Conservation (phyloP, 768 basidiomycete species). For the Phlegmacium glaucopus region DNA sequence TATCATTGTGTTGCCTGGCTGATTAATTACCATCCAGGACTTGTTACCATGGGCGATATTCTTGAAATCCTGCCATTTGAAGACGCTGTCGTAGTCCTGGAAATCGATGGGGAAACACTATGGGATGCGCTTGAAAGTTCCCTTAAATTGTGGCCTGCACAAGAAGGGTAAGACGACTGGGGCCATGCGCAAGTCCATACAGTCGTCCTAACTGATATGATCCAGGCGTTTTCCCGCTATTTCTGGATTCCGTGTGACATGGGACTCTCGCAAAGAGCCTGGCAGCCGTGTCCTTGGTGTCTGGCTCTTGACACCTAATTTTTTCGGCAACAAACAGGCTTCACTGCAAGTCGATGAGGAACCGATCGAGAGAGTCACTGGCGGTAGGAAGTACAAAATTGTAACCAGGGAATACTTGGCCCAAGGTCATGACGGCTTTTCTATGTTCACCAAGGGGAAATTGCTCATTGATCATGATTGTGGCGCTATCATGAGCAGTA, state of each 20-base stretch:
- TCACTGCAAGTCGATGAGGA: constrained; percentile 41
- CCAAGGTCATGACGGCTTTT: constrained; percentile 80
- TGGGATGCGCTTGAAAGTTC: constrained; percentile 79
- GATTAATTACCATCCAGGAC: constrained; percentile 37
- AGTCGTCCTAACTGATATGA: neutral
- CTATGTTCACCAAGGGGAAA: constrained; percentile 56
- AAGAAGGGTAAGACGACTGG: constrained; percentile 68
- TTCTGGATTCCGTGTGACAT: constrained; percentile 78
- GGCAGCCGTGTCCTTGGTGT: constrained; percentile 73
- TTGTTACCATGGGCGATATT: constrained; percentile 81
- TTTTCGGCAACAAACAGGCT: constrained; percentile 19
- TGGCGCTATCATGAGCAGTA: constrained; percentile 71
- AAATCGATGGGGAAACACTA: constrained; percentile 73
- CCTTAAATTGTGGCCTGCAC: constrained; percentile 78
- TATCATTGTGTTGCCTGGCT: neutral
- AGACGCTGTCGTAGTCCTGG: constrained; percentile 78
- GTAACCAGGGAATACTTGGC: constrained; percentile 89
- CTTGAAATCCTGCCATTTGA: constrained; percentile 88
- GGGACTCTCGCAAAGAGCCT: constrained; percentile 77
- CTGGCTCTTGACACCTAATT: constrained; percentile 49
- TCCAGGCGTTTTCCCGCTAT: constrained; percentile 83
- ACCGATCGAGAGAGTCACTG: constrained; percentile 47
- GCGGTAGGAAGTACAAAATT: constrained; percentile 65
- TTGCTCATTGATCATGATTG: constrained; percentile 82
- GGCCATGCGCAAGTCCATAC: neutral